Percentiles rank a stretch among this genome's conserved stretches.
phyloP scores from a whole-genome alignment of 2,329 filamentous ascomycete species.

The Pseudogymnoascus sp. region DNA sequence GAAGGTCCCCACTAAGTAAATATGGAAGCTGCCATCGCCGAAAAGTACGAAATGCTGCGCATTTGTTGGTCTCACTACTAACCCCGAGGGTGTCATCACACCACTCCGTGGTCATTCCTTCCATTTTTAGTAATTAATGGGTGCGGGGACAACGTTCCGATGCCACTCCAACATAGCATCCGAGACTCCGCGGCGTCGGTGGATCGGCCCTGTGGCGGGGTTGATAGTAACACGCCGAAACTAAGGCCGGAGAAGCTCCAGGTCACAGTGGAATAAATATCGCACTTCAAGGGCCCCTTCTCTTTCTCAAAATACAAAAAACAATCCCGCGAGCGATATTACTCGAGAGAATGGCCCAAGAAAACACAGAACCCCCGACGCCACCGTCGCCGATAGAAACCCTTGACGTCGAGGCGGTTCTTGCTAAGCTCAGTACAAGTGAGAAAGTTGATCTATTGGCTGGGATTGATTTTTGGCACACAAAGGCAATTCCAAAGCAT shows the following conservation, averaged over 20 bases:
- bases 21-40: not conserved
- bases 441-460: conserved; percentile 45
- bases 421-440: conserved; percentile 40
- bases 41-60: not conserved
- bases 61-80: not conserved
- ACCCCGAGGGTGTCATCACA: not conserved
- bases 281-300: not conserved
- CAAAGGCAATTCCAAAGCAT: conserved; percentile 19
- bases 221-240: not conserved
- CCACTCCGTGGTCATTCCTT: not conserved
- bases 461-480: conserved; percentile 24
- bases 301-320: not conserved
- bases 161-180: not conserved
- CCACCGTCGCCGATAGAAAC: conserved; percentile 9
- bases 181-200: not conserved
- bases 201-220: not conserved
- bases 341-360: conserved; percentile 6
- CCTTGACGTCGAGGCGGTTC: conserved; percentile 40
- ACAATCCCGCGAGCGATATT: not conserved
- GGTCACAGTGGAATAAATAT: not conserved
- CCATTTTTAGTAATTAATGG: not conserved
- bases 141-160: not conserved
- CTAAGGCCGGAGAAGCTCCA: conserved; percentile 5
- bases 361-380: conserved; percentile 9
- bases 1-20: not conserved